Evolutionary conservation across 208 protist genomes (phyloP).

Genomic region (Phytomonas serpens): DNA sequence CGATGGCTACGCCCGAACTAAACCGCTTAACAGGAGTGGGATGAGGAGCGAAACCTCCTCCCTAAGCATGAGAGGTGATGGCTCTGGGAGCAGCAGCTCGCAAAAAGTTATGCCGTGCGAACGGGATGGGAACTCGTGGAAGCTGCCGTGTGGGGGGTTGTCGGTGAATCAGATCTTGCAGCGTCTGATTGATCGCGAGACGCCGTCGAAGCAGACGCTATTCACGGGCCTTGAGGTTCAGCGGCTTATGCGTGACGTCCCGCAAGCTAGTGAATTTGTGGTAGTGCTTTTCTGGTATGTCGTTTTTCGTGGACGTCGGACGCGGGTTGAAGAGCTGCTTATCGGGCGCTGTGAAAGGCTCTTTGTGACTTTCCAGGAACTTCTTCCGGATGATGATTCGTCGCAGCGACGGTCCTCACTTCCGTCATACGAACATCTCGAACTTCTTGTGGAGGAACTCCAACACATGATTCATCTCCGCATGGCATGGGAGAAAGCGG

Average conservation of each 20-base stretch:
- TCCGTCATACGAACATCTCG: constrained; percentile 4
- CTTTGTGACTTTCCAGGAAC: constrained; percentile 25
- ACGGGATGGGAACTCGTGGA: not conserved
- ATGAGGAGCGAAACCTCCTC: too few relatives aligned
- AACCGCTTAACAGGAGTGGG: too few relatives aligned
- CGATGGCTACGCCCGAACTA: too few relatives aligned
- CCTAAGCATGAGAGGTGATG: too few relatives aligned
- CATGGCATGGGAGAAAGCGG: too few relatives aligned
- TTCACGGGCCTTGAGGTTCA: constrained; percentile 38
- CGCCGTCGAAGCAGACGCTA: constrained; percentile 21
- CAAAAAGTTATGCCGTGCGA: too few relatives aligned
- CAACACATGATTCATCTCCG: not conserved
- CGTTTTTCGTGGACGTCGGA: constrained; percentile 37
- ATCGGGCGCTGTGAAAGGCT: constrained; percentile 40
- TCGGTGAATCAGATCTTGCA: constrained; percentile 24
- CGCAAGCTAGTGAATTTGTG: constrained; percentile 32
- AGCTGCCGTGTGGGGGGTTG: constrained; percentile 13
- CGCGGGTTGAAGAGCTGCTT: constrained; percentile 30
- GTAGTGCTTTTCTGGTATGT: constrained; percentile 60
- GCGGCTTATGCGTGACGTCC: constrained; percentile 31
- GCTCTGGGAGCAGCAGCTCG: too few relatives aligned
- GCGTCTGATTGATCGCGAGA: constrained; percentile 31
- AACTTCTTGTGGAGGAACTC: constrained; percentile 19
- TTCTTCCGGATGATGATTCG: constrained; percentile 27
- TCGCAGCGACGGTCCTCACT: constrained; percentile 15